Conservation (phyloP, 2,329 filamentous ascomycete genomes). For the Sclerotinia nivalis region DNA sequence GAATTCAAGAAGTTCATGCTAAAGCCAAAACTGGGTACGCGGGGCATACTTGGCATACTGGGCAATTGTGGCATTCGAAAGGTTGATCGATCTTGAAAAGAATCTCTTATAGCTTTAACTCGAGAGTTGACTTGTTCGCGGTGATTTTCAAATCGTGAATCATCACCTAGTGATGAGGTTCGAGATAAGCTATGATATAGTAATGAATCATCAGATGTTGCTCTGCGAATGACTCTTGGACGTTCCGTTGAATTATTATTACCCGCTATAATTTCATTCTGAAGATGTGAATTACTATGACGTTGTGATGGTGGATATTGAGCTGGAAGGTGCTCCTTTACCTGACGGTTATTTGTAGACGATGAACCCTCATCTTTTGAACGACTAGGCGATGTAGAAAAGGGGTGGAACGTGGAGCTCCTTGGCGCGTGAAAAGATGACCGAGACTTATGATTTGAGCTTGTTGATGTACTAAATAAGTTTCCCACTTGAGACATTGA, state of each 20-base stretch:
- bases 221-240: constrained; percentile 52
- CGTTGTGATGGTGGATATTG: constrained; percentile 3
- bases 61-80: constrained; percentile 69
- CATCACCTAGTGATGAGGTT: constrained; percentile 82
- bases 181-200: constrained; percentile 74
- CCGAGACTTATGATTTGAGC: constrained; percentile 27
- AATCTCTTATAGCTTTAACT: constrained; percentile 87
- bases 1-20: constrained; percentile 40
- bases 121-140: constrained; percentile 84
- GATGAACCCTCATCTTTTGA: constrained; percentile 12
- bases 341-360: not conserved
- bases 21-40: constrained; percentile 45
- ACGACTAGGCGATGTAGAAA: constrained; percentile 8
- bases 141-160: constrained; percentile 76
- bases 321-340: not conserved
- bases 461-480: constrained; percentile 37
- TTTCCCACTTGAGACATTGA: constrained; percentile 44
- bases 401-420: constrained; percentile 17
- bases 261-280: constrained; percentile 1
- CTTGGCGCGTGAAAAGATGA: constrained; percentile 16
- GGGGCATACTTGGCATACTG: constrained; percentile 50
- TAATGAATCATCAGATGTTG: constrained; percentile 76
- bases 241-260: constrained; percentile 19
- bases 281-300: constrained; percentile 28
- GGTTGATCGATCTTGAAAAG: constrained; percentile 74